A percentile compares a stretch with the other conserved stretches of the same genome.
phyloP scores from a whole-genome alignment of 768 basidiomycete genomes.

The Suillus fuscotomentosus region DNA sequence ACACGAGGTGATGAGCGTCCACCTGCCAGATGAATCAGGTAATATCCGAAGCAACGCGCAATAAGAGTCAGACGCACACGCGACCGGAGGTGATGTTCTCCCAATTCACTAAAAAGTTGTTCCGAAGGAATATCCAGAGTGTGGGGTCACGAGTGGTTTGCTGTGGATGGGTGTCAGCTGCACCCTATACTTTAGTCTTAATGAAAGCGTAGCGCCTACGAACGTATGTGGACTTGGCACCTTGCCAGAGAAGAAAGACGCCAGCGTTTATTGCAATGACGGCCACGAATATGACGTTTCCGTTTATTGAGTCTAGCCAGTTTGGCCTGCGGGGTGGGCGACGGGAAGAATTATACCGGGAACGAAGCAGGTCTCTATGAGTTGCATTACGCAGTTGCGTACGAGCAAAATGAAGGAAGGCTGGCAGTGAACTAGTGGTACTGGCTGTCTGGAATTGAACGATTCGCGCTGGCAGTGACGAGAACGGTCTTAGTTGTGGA shows the following conservation, averaged over 20 bases:
- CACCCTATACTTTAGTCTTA: neutral
- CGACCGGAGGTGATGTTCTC: slow-evolving; percentile 62
- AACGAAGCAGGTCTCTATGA: slow-evolving; percentile 17
- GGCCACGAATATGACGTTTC: slow-evolving; percentile 53
- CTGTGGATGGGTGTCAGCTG: slow-evolving; percentile 18
- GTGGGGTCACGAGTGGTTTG: slow-evolving; percentile 38
- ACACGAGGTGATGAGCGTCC: slow-evolving; percentile 67
- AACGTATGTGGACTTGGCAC: slow-evolving; percentile 33
- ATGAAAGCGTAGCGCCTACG: slow-evolving; percentile 24
- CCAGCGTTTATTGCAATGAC: slow-evolving; percentile 63
- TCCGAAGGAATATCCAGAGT: slow-evolving; percentile 47
- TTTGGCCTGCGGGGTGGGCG: slow-evolving; percentile 17
- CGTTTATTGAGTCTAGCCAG: slow-evolving; percentile 53
- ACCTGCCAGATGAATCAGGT: slow-evolving; percentile 41
- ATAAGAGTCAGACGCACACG: slow-evolving; percentile 43
- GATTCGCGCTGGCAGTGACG: neutral
- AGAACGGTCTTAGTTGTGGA: neutral
- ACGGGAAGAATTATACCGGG: slow-evolving; percentile 13
- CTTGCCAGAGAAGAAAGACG: slow-evolving; percentile 60
- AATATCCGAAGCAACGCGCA: neutral
- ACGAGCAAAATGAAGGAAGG: slow-evolving; percentile 17
- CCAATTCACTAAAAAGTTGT: slow-evolving; percentile 66
- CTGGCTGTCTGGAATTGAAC: neutral
- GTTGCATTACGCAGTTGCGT: slow-evolving; percentile 19
- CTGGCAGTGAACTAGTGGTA: slow-evolving; percentile 4